Evolutionary conservation across 1,284 basidiomycete genomes (phyloP).

Genomic region (Sporisorium sorghi): DNA sequence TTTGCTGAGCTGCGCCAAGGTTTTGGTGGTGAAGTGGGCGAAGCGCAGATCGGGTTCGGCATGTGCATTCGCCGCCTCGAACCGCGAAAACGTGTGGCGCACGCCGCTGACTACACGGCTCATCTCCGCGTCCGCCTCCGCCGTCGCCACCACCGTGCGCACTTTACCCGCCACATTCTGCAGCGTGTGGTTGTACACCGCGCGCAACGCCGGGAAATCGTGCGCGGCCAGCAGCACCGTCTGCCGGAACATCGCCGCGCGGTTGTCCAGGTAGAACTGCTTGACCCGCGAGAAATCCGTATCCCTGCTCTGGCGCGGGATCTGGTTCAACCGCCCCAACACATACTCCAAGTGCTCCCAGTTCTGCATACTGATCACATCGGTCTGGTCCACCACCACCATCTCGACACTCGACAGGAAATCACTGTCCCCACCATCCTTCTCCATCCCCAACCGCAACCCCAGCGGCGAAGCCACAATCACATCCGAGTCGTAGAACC

Average conservation of each 20-base stretch:
- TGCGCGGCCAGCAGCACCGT: slow-evolving; percentile 87
- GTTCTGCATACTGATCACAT: slow-evolving; percentile 96
- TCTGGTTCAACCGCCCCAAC: slow-evolving; percentile 82
- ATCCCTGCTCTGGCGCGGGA: slow-evolving; percentile 91
- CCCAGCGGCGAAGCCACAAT: slow-evolving; percentile 94
- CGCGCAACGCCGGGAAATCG: slow-evolving; percentile 87
- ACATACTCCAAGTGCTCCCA: slow-evolving; percentile 98
- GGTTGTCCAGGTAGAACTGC: slow-evolving; percentile 94
- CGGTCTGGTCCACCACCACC: slow-evolving; percentile 90
- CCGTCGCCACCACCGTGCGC: slow-evolving; percentile 26
- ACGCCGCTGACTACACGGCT: slow-evolving; percentile 47
- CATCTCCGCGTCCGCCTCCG: slow-evolving; percentile 38
- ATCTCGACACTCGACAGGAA: slow-evolving; percentile 94
- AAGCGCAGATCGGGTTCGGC: slow-evolving; percentile 89
- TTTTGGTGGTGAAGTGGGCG: slow-evolving; percentile 84
- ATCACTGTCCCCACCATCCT: slow-evolving; percentile 81
- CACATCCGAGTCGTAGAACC: slow-evolving; percentile 90
- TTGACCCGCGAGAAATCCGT: slow-evolving; percentile 97
- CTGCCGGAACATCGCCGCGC: slow-evolving; percentile 83
- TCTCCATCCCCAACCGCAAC: slow-evolving; percentile 89
- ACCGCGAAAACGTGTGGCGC: slow-evolving; percentile 77
- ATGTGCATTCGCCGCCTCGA: slow-evolving; percentile 79
- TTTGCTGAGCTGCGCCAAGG: slow-evolving; percentile 83
- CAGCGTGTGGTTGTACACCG: slow-evolving; percentile 79
- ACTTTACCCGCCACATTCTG: slow-evolving; percentile 88